These are phyloP conservation scores for Aspergillus ostianus DNA, from an alignment of 495 filamentous ascomycete genomes.

Conservation along the genomic window DNA sequence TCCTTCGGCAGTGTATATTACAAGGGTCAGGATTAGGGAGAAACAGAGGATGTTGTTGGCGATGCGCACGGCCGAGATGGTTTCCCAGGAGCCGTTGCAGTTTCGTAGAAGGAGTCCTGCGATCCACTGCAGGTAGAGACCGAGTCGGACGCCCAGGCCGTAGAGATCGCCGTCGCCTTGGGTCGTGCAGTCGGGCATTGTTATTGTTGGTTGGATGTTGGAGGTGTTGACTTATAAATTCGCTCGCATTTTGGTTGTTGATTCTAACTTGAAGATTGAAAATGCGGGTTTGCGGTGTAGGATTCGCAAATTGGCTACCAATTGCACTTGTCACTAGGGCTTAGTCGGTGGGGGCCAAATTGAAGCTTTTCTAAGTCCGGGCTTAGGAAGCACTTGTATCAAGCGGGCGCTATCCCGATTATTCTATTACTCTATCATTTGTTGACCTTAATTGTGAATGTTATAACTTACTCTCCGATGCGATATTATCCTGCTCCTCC, in stretches of 20 bases:
- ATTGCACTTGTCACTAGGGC: too few species aligned
- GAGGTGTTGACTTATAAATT: too few species aligned
- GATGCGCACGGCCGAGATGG: not conserved
- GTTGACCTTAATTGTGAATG: too few species aligned
- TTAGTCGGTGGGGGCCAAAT: too few species aligned
- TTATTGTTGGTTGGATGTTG: not conserved
- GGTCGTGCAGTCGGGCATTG: not conserved
- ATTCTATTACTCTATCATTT: too few species aligned
- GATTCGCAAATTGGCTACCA: too few species aligned
- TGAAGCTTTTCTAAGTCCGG: too few species aligned
- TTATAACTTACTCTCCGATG: slow-evolving; percentile 15
- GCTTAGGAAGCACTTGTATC: too few species aligned
- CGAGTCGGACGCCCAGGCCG: slow-evolving; percentile 2
- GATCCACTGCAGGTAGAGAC: slow-evolving; percentile 3
- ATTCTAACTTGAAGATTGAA: too few species aligned
- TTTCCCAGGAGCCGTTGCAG: slow-evolving; percentile 2
- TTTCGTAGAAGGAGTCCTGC: not conserved
- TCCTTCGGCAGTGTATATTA: not conserved
- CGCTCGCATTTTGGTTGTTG: too few species aligned
- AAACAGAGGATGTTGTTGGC: not conserved
- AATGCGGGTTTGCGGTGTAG: too few species aligned
- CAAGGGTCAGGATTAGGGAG: not conserved
- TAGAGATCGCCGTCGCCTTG: slow-evolving; percentile 1
- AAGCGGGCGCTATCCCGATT: too few species aligned
- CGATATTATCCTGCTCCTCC: slow-evolving; percentile 12